Evolutionary conservation across 129 eudicot genomes (phyloP).

Genomic region (Rutidosis leptorrhynchoides): DNA sequence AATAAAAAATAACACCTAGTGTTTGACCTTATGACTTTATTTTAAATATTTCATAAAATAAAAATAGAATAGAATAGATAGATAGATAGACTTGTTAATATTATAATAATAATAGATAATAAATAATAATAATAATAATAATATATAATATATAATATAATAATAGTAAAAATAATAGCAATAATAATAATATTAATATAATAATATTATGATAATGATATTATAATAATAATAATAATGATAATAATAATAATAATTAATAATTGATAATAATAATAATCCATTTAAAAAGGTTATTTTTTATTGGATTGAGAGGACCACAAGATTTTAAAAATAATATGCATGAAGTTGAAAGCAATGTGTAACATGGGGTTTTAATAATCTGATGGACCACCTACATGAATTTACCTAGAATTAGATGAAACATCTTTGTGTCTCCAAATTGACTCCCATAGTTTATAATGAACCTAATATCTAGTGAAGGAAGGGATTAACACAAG

Average conservation of each 20-base stretch:
- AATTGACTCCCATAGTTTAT: constrained; percentile 17
- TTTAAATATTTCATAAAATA: neutral
- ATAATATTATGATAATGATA: too few species aligned
- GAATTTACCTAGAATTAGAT: constrained; percentile 2
- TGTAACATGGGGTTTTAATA: constrained; percentile 21
- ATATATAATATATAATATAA: too few species aligned
- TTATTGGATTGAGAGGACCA: neutral
- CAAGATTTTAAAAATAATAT: neutral
- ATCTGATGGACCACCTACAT: constrained; percentile 16
- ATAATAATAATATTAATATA: too few species aligned
- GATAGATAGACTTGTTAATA: neutral
- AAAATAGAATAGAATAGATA: too few species aligned
- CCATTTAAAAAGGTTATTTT: neutral
- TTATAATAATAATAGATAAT: neutral
- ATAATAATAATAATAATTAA: too few species aligned
- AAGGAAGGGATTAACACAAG: neutral
- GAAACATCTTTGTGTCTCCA: neutral
- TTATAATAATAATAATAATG: too few species aligned
- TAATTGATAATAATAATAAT: neutral
- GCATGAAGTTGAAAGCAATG: constrained; percentile 20
- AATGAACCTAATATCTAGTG: neutral
- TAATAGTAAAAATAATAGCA: too few species aligned
- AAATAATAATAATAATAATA: neutral
- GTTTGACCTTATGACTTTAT: neutral
- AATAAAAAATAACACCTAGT: constrained; percentile 6